phyloP scores from a whole-genome alignment of 768 basidiomycete species.

The Boletus huronensis region DNA sequence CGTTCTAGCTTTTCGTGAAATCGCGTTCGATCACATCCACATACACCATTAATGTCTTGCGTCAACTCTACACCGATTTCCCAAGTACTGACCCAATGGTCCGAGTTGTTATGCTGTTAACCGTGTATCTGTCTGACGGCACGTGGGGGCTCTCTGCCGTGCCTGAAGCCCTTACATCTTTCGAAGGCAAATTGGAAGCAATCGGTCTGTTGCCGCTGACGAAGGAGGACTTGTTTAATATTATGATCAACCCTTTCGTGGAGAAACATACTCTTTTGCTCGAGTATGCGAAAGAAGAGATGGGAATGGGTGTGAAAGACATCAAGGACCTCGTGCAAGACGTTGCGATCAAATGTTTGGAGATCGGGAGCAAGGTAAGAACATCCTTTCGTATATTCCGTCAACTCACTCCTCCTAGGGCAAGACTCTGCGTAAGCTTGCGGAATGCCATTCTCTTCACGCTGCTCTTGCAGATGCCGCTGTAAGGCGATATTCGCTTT shows the following conservation, averaged over 20 bases:
- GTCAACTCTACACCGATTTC: conserved; percentile 64
- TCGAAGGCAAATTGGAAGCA: conserved; percentile 51
- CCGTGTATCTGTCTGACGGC: conserved; percentile 48
- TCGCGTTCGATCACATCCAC: conserved; percentile 60
- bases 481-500: conserved; percentile 47
- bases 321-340: conserved; percentile 51
- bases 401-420: conserved; percentile 42
- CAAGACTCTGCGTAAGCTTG: conserved; percentile 58
- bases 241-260: conserved; percentile 68
- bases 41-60: conserved; percentile 49
- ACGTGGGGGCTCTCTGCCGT: conserved; percentile 27
- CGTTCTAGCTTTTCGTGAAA: conserved; percentile 58
- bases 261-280: conserved; percentile 52
- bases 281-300: conserved; percentile 45
- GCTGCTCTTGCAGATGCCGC: conserved; percentile 44
- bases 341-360: conserved; percentile 57
- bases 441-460: conserved; percentile 46
- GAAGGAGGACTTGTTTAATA: conserved; percentile 53
- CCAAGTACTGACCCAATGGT: conserved; percentile 56
- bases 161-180: conserved; percentile 25
- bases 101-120: conserved; percentile 71
- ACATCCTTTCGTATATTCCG: neutral
- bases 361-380: conserved; percentile 50
- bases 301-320: conserved; percentile 42
- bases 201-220: conserved; percentile 56